phyloP scores from a whole-genome alignment of 257 asterid species.

The Scutellaria barbata region DNA sequence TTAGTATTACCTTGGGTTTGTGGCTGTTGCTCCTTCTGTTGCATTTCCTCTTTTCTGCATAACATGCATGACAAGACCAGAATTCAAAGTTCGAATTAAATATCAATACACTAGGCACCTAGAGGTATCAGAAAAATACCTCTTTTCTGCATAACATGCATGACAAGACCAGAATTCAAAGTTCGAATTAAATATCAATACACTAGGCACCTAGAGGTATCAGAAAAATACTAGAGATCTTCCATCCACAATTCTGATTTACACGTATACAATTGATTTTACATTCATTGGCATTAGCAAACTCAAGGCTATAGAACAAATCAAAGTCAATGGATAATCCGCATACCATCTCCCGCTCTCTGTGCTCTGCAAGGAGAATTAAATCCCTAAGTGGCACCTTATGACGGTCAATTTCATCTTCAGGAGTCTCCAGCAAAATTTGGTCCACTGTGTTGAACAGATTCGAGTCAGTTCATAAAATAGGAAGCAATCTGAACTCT shows the following conservation, averaged over 20 bases:
- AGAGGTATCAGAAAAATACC: slow-evolving; percentile 30
- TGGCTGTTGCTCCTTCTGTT: slow-evolving; percentile 45
- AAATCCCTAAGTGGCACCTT: slow-evolving; percentile 75
- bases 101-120: neutral
- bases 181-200: slow-evolving; percentile 16
- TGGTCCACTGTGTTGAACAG: slow-evolving; percentile 61
- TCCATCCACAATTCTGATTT: slow-evolving; percentile 10
- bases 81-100: slow-evolving; percentile 13
- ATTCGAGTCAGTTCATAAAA: slow-evolving; percentile 29
- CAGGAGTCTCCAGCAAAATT: slow-evolving; percentile 73
- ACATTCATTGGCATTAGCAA: slow-evolving; percentile 18
- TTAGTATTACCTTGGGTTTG: slow-evolving; percentile 55
- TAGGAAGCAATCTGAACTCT: slow-evolving; percentile 21
- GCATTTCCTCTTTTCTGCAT: slow-evolving; percentile 68
- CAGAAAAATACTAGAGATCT: neutral
- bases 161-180: slow-evolving; percentile 25
- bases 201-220: slow-evolving; percentile 1
- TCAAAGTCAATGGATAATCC: slow-evolving; percentile 14
- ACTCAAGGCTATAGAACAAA: slow-evolving; percentile 10
- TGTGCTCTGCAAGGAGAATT: slow-evolving; percentile 79
- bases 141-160: slow-evolving; percentile 61
- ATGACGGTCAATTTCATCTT: slow-evolving; percentile 70
- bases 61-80: slow-evolving; percentile 34
- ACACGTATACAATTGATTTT: slow-evolving; percentile 6
- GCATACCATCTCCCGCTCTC: slow-evolving; percentile 64